These are phyloP conservation scores for Astragalus membranaceus DNA, from an alignment of 306 rosid species.

Conservation along the genomic window DNA sequence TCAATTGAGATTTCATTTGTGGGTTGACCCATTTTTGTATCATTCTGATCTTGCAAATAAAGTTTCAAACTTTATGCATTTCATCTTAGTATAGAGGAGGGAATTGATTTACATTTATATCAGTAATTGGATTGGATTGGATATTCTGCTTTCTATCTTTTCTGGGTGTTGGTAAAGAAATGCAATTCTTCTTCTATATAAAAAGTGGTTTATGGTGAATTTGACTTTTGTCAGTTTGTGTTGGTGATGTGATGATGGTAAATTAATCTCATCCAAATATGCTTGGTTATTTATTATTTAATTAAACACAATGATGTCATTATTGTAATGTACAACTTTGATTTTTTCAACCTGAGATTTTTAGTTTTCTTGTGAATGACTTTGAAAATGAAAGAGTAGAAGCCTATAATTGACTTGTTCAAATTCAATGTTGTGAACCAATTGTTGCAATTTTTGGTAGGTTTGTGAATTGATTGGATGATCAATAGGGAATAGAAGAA, in stretches of 20 bases:
- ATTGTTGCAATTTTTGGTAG: constrained; percentile 35
- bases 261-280: constrained; percentile 1
- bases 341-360: constrained; percentile 21
- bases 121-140: not conserved
- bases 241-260: not conserved
- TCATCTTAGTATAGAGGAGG: not conserved
- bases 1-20: not conserved
- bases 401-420: constrained; percentile 31
- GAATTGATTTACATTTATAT: not conserved
- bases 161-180: not conserved
- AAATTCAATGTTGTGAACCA: constrained; percentile 16
- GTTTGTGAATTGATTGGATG: constrained; percentile 43
- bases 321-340: not conserved
- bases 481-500: constrained; percentile 32
- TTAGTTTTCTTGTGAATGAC: constrained; percentile 30
- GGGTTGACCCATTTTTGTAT: constrained; percentile 4
- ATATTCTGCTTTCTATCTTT: not conserved
- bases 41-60: not conserved
- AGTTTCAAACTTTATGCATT: constrained; percentile 4
- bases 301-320: constrained; percentile 11
- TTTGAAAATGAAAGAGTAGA: constrained; percentile 15
- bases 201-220: not conserved
- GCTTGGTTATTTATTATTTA: not conserved
- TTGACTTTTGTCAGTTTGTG: constrained; percentile 23
- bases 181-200: not conserved